These are phyloP conservation scores for Scleroderma citrinum DNA, from an alignment of 768 basidiomycete genomes.

Conservation along the genomic window DNA sequence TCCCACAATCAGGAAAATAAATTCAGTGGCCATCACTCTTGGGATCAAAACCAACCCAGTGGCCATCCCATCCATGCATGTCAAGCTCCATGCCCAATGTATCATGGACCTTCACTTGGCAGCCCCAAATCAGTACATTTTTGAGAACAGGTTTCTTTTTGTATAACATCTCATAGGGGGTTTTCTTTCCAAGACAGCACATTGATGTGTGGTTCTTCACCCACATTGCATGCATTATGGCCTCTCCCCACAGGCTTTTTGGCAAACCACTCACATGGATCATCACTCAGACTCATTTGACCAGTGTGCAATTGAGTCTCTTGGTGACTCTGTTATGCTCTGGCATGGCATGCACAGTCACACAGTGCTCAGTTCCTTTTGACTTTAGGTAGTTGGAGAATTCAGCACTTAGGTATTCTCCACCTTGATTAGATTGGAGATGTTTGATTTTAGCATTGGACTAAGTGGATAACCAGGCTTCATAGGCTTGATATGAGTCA, in stretches of 20 bases:
- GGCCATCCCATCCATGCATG: constrained; percentile 16
- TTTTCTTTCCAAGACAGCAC: constrained; percentile 15
- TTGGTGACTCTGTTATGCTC: constrained; percentile 39
- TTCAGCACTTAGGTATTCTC: constrained; percentile 31
- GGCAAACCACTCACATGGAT: background rate
- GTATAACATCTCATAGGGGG: constrained; percentile 11
- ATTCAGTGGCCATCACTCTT: constrained; percentile 22
- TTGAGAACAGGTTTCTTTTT: constrained; percentile 9
- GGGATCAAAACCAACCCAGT: constrained; percentile 32
- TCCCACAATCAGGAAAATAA: constrained; percentile 6
- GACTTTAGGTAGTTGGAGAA: background rate
- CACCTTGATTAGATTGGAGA: constrained; percentile 2
- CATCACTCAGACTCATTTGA: background rate
- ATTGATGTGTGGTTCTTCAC: constrained; percentile 31
- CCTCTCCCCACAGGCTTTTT: background rate
- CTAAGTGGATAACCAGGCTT: constrained; percentile 1
- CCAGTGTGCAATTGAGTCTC: background rate
- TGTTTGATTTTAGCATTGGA: background rate
- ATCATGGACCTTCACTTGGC: constrained; percentile 6
- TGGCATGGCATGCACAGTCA: constrained; percentile 37
- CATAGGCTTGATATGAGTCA: background rate
- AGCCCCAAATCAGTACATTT: constrained; percentile 6
- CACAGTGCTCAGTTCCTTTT: constrained; percentile 16
- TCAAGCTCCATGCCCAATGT: constrained; percentile 20
- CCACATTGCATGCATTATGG: constrained; percentile 23